A percentile compares a stretch with the other conserved stretches of the same genome.
These are phyloP conservation scores for Skeletonema menzelii DNA, from an alignment of 108 stramenopile species.

Conservation along the genomic window DNA sequence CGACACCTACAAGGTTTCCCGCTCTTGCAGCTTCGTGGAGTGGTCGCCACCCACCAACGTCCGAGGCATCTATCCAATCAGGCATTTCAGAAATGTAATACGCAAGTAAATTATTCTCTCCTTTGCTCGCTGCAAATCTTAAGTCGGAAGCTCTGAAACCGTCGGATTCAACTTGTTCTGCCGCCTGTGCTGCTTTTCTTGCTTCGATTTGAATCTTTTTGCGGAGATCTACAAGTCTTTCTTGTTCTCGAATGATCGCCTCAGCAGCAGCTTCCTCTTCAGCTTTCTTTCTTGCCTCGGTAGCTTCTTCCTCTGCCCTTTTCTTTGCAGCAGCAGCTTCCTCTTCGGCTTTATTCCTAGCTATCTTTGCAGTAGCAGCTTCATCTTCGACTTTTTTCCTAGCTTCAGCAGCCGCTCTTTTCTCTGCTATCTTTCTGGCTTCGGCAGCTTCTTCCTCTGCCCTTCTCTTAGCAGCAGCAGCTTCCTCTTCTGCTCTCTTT, in stretches of 20 bases:
- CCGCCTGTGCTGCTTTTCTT: conserved; percentile 9
- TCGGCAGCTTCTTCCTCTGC: conserved; percentile 3
- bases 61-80: conserved; percentile 24
- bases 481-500: neutral
- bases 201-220: neutral
- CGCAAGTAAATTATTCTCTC: conserved; percentile 27
- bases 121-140: conserved; percentile 22
- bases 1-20: conserved; percentile 34
- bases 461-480: neutral
- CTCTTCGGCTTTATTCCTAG: conserved; percentile 9
- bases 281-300: neutral
- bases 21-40: conserved; percentile 51
- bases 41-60: conserved; percentile 49
- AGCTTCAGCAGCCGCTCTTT: neutral
- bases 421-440: neutral
- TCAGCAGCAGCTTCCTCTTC: neutral
- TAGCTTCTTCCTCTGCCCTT: neutral
- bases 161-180: conserved; percentile 9
- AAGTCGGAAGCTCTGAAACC: conserved; percentile 23
- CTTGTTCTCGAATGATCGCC: neutral
- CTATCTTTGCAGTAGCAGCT: neutral
- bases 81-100: conserved; percentile 22
- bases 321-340: conserved; percentile 3
- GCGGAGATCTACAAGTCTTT: neutral
- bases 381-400: neutral